phyloP scores from a whole-genome alignment of 345 rosid genomes.

The Eucalyptus grandis region DNA sequence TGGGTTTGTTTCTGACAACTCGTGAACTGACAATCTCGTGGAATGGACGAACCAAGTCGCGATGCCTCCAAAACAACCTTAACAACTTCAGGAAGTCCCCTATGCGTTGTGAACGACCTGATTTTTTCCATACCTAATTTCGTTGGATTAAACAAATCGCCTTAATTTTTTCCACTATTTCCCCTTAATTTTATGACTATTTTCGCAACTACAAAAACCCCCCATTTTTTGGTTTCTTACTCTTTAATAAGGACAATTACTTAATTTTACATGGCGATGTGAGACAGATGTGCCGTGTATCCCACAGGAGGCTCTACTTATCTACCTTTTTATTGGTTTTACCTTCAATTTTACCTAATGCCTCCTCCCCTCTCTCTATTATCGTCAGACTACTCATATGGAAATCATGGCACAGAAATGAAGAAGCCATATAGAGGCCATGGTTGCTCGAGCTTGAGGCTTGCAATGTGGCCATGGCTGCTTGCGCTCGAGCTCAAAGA shows the following conservation, averaged over 20 bases:
- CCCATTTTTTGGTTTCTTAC: too few species aligned
- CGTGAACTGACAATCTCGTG: not conserved
- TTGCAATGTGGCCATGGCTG: not conserved
- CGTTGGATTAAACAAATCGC: not conserved
- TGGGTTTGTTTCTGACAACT: not conserved
- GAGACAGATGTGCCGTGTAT: too few species aligned
- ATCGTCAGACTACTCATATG: not conserved
- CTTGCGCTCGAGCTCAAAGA: not conserved
- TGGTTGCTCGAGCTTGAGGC: not conserved
- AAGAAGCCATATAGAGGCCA: accelerated
- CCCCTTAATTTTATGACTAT: not conserved
- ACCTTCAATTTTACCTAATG: not conserved
- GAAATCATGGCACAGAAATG: not conserved
- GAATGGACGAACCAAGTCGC: not conserved
- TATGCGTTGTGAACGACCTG: not conserved
- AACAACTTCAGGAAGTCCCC: not conserved
- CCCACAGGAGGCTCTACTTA: not conserved
- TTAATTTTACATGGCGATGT: too few species aligned
- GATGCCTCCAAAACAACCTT: not conserved
- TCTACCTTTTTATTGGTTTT: not conserved
- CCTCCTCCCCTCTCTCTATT: not conserved
- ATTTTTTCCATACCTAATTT: not conserved
- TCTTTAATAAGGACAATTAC: too few species aligned
- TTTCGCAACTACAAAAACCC: not conserved
- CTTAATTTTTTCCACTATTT: not conserved